Evolutionary conservation across 2,329 filamentous ascomycete species (phyloP), one percentile per base, ranked within the genome.

Genomic region (Sphaerostilbella broomeana): DNA sequence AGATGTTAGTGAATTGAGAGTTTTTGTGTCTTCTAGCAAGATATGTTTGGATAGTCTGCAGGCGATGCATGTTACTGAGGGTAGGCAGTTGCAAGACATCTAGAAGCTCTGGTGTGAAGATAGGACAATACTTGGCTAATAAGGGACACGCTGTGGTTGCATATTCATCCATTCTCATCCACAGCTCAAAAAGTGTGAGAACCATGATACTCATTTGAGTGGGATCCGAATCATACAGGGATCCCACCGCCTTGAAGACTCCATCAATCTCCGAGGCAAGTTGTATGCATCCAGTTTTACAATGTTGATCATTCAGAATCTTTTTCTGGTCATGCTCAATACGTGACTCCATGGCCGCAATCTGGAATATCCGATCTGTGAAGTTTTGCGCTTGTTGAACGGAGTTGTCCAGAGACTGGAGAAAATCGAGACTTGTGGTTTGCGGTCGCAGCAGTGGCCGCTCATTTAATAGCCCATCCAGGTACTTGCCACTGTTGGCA

Each of bases 21-120:
- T 6, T 35, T 10, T 13, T 13, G 11, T 32, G 27, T 4, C 46
- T 25, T 1, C 19, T 5, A 10, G n/a, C 20, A 2, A 50, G 34
- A 29, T 50, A 43, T 4, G 10, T 4, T 20, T 57, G 49, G 2
- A 55, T 45, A 5, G 13, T 2, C 0, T 65, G 60, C 0, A 83
- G 61, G 0, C 73, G 67, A 0, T 50, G 19, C 67, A 84, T 70
- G 8, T 78, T 70, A 2, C 49, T 28, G 1, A 58, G 46, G 0
- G 53, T 56, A 1, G 69, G 57, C 0, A 84, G 47, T 4, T 77
- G 72, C 0, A 85, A 59, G 3, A 68, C 60, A 48, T 83, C 68
- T 1, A 85, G 56, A 0, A 72, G 50, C 3, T 69, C 60, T 0
- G 70, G 56, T 0, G 55, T 46, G 32, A 85, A 72, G 0, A 63